Conservation (phyloP, 495 filamentous ascomycete species). For the Monascus purpureus region DNA sequence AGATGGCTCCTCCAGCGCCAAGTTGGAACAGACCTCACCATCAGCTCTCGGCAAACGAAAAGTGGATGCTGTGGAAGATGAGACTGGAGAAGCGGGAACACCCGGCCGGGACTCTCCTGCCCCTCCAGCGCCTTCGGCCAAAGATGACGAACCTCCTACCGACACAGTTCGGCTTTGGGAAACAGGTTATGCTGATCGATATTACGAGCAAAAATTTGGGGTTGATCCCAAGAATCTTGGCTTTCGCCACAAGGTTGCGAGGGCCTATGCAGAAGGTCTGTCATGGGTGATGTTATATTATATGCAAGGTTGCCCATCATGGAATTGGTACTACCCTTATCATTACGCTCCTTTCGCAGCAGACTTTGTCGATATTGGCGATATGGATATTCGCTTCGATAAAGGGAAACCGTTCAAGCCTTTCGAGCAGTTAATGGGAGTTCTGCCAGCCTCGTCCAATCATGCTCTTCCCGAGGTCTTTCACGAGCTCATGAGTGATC, state of each 20-base stretch:
- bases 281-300: slow-evolving; percentile 97
- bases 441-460: slow-evolving; percentile 81
- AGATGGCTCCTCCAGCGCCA: slow-evolving; percentile 10
- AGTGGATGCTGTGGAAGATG: slow-evolving; percentile 45
- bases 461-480: slow-evolving; percentile 82
- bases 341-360: slow-evolving; percentile 97
- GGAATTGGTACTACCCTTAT: slow-evolving; percentile 98
- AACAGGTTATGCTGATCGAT: slow-evolving; percentile 82
- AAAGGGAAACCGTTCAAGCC: slow-evolving; percentile 80
- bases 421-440: slow-evolving; percentile 98
- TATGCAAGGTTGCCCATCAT: slow-evolving; percentile 93
- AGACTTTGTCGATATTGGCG: slow-evolving; percentile 75
- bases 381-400: slow-evolving; percentile 68
- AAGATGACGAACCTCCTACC: slow-evolving; percentile 46
- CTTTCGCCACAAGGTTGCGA: slow-evolving; percentile 86
- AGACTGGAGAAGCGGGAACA: slow-evolving; percentile 40
- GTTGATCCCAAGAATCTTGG: slow-evolving; percentile 66
- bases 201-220: slow-evolving; percentile 96
- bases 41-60: slow-evolving; percentile 48
- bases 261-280: slow-evolving; percentile 89
- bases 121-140: slow-evolving; percentile 20
- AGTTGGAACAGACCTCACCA: slow-evolving; percentile 18
- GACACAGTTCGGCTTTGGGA: slow-evolving; percentile 93
- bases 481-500: slow-evolving; percentile 73
- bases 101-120: slow-evolving; percentile 40